Evolutionary conservation across 1,284 basidiomycete genomes (phyloP).

Genomic region (Naganishia sp.): DNA sequence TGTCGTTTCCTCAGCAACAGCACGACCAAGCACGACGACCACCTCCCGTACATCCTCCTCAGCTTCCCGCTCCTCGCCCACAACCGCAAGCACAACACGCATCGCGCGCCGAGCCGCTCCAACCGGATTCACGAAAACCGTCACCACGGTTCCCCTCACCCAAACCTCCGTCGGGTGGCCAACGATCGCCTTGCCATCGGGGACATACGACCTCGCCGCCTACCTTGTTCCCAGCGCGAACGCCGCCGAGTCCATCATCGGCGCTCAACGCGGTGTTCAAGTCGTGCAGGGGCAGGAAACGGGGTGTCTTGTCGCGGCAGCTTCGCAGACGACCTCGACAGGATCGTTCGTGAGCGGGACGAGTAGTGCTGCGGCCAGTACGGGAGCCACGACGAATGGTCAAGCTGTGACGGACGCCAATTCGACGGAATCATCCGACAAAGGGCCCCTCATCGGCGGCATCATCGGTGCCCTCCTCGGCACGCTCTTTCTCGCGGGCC

Average conservation of each 20-base stretch:
- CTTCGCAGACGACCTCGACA: background rate
- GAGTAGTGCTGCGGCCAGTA: background rate
- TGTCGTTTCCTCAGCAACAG: background rate
- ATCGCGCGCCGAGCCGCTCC: constrained; percentile 4
- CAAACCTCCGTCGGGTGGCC: constrained; percentile 10
- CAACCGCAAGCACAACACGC: background rate
- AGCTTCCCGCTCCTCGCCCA: background rate
- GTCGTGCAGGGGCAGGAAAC: constrained; percentile 2
- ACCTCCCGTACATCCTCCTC: background rate
- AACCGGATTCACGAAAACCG: constrained; percentile 7
- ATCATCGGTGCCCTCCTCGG: constrained; percentile 19
- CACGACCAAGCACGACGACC: background rate
- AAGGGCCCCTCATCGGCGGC: constrained; percentile 15
- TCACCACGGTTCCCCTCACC: constrained; percentile 6
- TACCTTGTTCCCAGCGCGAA: constrained; percentile 1
- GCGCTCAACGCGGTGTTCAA: background rate
- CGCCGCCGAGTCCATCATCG: background rate
- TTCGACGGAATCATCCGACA: background rate
- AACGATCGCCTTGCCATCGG: constrained; percentile 13
- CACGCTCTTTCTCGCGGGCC: background rate
- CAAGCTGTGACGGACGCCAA: background rate
- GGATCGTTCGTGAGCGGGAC: background rate
- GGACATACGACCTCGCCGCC: constrained; percentile 17
- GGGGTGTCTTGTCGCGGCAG: background rate
- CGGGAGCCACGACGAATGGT: background rate